Evolutionary conservation across 2,329 filamentous ascomycete genomes (phyloP).

Genomic region (Dactylonectria estremocensis): DNA sequence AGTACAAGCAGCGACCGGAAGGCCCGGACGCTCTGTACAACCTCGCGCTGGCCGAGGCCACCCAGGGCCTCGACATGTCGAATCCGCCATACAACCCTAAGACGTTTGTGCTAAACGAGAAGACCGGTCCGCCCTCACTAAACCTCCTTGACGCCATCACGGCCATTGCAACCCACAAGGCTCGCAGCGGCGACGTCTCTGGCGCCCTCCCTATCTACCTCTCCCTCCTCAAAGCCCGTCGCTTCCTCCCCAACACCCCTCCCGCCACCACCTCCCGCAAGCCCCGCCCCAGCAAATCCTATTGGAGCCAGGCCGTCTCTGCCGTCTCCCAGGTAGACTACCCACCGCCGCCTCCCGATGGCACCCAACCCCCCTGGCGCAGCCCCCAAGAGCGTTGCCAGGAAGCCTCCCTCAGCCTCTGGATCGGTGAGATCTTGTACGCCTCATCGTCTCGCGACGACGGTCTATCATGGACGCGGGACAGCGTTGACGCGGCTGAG

Average conservation of each 20-base stretch:
- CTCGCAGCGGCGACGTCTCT: constrained; percentile 76
- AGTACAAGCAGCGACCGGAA: constrained; percentile 78
- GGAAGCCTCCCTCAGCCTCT: constrained; percentile 88
- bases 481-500: constrained; percentile 87
- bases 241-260: constrained; percentile 65
- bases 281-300: constrained; percentile 25
- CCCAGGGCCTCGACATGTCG: constrained; percentile 64
- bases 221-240: constrained; percentile 85
- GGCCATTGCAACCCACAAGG: constrained; percentile 83
- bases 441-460: constrained; percentile 73
- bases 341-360: constrained; percentile 79
- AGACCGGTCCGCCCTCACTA: constrained; percentile 71
- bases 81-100: constrained; percentile 68
- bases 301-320: constrained; percentile 43
- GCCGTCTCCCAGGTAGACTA: constrained; percentile 70
- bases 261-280: constrained; percentile 42
- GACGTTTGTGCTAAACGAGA: constrained; percentile 76
- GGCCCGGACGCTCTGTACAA: constrained; percentile 81
- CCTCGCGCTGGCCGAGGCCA: constrained; percentile 83
- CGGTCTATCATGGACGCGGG: constrained; percentile 90
- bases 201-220: constrained; percentile 87
- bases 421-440: constrained; percentile 95
- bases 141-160: constrained; percentile 86
- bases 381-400: constrained; percentile 80
- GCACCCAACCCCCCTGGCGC: constrained; percentile 77